A percentile compares a stretch with the other conserved stretches of the same genome.
Conservation (phyloP, 345 rosid genomes). For the Populus tremula region DNA sequence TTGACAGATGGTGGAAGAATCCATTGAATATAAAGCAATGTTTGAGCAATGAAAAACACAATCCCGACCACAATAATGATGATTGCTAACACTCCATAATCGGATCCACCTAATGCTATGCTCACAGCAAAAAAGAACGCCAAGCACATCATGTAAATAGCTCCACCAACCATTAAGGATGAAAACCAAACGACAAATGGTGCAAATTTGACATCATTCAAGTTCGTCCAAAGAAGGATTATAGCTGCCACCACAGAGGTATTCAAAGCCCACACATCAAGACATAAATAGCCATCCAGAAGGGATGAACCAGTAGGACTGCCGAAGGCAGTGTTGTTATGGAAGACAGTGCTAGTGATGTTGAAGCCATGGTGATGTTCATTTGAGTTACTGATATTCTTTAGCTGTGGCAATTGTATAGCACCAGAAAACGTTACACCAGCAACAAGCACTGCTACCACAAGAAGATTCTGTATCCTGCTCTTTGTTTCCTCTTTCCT, state of each 20-base stretch:
- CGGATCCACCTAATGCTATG: not conserved
- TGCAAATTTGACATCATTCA: not conserved
- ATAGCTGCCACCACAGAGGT: not conserved
- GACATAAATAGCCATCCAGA: not conserved
- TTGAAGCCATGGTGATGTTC: not conserved
- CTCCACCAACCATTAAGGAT: not conserved
- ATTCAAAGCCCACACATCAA: not conserved
- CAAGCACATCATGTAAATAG: constrained; percentile 5
- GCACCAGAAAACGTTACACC: constrained; percentile 25
- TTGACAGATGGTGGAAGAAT: not conserved
- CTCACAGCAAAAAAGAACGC: not conserved
- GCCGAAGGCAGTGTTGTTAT: not conserved
- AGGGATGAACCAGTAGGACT: not conserved
- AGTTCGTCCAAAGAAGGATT: not conserved
- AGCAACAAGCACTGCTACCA: constrained; percentile 24
- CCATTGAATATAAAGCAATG: not conserved
- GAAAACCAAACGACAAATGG: not conserved
- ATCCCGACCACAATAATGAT: not conserved
- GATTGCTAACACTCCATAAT: not conserved
- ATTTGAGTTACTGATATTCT: not conserved
- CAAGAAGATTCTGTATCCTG: constrained; percentile 23
- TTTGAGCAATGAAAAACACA: too few relatives aligned
- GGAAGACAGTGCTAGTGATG: not conserved
- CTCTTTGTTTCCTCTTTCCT: constrained; percentile 4
- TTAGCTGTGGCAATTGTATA: constrained; percentile 1